Percentiles rank a stretch among this genome's conserved stretches.
phyloP scores from a whole-genome alignment of 768 basidiomycete species.

The Termitomyces titanicus region DNA sequence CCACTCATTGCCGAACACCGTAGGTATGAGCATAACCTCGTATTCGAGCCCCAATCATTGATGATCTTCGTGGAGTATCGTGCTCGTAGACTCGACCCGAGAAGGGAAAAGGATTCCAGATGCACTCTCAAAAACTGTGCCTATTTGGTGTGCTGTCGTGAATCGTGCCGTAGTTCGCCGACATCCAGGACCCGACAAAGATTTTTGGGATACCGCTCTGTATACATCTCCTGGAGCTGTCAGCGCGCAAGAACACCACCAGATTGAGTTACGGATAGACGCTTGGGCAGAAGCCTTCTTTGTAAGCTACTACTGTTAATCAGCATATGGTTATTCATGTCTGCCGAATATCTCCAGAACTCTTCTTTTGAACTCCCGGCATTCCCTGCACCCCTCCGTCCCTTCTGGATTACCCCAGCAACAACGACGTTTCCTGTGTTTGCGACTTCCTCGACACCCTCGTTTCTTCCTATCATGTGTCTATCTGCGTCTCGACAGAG shows the following conservation, averaged over 20 bases:
- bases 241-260: conserved; percentile 71
- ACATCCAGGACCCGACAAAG: conserved; percentile 21
- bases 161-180: conserved; percentile 56
- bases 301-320: conserved; percentile 34
- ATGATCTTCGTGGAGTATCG: conserved; percentile 43
- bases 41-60: background rate
- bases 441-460: conserved; percentile 22
- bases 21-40: conserved; percentile 46
- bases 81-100: conserved; percentile 91
- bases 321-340: background rate
- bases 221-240: conserved; percentile 72
- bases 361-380: conserved; percentile 70
- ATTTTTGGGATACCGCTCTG: conserved; percentile 51
- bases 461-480: conserved; percentile 74
- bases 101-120: conserved; percentile 94
- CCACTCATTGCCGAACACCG: conserved; percentile 45
- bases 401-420: conserved; percentile 84
- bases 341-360: conserved; percentile 32
- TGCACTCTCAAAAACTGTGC: conserved; percentile 88
- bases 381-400: conserved; percentile 66
- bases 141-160: conserved; percentile 91
- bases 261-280: conserved; percentile 66
- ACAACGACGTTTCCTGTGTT: conserved; percentile 44
- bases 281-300: conserved; percentile 67
- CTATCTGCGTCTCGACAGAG: conserved; percentile 80